phyloP scores from a whole-genome alignment of 768 basidiomycete species.

The Termitomyces sp. region DNA sequence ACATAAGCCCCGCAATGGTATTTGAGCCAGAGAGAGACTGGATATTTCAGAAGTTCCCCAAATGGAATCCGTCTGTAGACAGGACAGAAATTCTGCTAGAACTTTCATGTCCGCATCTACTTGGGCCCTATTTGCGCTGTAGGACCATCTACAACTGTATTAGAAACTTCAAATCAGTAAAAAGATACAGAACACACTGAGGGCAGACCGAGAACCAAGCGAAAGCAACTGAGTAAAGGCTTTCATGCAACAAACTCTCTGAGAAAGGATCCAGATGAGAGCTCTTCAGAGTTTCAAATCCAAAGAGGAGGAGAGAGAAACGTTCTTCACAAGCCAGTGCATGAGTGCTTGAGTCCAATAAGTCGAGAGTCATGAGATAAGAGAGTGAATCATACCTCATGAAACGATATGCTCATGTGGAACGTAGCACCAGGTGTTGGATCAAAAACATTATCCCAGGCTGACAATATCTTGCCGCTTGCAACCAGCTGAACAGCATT shows the following conservation, averaged over 20 bases:
- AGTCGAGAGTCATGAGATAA: slow-evolving; percentile 3
- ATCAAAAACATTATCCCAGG: slow-evolving; percentile 84
- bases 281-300: slow-evolving; percentile 88
- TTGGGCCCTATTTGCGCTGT: slow-evolving; percentile 91
- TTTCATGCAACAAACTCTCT: slow-evolving; percentile 72
- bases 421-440: slow-evolving; percentile 81
- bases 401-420: slow-evolving; percentile 61
- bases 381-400: slow-evolving; percentile 62
- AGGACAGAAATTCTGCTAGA: slow-evolving; percentile 78
- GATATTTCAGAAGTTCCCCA: slow-evolving; percentile 58
- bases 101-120: slow-evolving; percentile 87
- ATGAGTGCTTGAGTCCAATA: slow-evolving; percentile 63
- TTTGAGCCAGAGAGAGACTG: slow-evolving; percentile 57
- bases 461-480: slow-evolving; percentile 88
- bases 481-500: slow-evolving; percentile 88
- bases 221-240: slow-evolving; percentile 77
- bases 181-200: slow-evolving; percentile 55
- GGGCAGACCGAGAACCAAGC: slow-evolving; percentile 94
- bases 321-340: slow-evolving; percentile 87
- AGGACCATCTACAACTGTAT: slow-evolving; percentile 76
- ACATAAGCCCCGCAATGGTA: slow-evolving; percentile 41
- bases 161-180: slow-evolving; percentile 5
- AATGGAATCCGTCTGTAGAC: slow-evolving; percentile 72
- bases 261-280: slow-evolving; percentile 82
- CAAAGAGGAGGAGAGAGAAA: slow-evolving; percentile 89